Percentiles rank a stretch among this genome's conserved stretches.
Conservation (phyloP, 106 monocot genomes). For the Triglochin maritima region DNA sequence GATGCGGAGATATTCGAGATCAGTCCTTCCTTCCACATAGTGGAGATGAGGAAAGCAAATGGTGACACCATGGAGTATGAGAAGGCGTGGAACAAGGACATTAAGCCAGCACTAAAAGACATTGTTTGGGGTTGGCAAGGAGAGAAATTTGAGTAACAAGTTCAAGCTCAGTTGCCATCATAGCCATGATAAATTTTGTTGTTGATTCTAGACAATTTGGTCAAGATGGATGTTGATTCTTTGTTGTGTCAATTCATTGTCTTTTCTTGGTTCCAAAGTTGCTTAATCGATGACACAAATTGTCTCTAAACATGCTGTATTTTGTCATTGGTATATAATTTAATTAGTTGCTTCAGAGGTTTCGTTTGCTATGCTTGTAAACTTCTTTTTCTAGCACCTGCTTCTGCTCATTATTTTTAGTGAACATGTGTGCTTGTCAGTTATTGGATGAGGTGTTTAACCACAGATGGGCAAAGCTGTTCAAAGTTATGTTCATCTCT, state of each 20-base stretch:
- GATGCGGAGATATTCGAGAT: constrained; percentile 81
- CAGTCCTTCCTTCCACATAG: constrained; percentile 42
- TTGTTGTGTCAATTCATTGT: background rate
- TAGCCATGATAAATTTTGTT: background rate
- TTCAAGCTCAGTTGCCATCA: background rate
- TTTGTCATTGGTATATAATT: too few relatives aligned
- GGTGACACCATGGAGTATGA: constrained; percentile 82
- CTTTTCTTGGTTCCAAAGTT: background rate
- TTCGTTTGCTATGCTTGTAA: too few relatives aligned
- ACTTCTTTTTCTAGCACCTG: too few relatives aligned
- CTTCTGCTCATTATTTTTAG: too few relatives aligned
- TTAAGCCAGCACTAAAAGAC: constrained; percentile 71
- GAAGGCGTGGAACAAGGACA: constrained; percentile 50
- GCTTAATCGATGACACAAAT: too few relatives aligned
- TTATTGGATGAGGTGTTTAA: too few relatives aligned
- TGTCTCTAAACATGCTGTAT: too few relatives aligned
- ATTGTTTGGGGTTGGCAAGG: constrained; percentile 70
- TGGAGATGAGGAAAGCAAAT: constrained; percentile 61
- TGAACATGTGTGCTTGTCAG: too few relatives aligned
- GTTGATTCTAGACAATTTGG: background rate
- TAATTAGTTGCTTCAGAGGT: too few relatives aligned
- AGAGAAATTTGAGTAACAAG: constrained; percentile 2
- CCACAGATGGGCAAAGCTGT: too few relatives aligned
- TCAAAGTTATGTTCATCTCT: too few relatives aligned
- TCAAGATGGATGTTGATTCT: constrained; percentile 2